Base-by-base conservation (phyloP, 2,329 filamentous ascomycete species). In the Stagonosporopsis chrysanthemi region DNA sequence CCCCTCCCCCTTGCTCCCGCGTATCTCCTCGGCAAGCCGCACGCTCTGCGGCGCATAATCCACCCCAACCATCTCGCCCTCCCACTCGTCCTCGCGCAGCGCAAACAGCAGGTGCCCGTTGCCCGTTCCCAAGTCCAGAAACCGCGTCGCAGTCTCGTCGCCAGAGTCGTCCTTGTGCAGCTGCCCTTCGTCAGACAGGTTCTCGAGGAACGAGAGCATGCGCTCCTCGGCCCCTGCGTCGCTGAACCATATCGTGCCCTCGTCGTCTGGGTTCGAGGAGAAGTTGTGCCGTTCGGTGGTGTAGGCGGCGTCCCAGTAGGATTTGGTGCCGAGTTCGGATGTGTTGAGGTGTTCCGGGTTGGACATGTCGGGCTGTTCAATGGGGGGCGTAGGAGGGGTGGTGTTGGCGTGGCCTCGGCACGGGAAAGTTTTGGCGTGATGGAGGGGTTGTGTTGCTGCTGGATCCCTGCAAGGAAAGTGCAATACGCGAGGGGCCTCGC, bases 171-270 rank as follows among this genome's bases (percentile, higher is more conserved):
- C 69, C 72, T 81, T 62, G 75, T 61, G 72, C 61, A 86, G 73
- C 26, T 81, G 78, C 1, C 76, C 76, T 14, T 80, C 76, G 3
- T 80, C 77, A 3, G 80, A 80, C 7, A 96, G 84, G 6, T 67
- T 60, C 14, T 77, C 75, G 6, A 83, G 77, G 74, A 89, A 92
- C 9, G 80, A 76, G 23, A 96, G 78, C 58, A 96, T 87, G 71
- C 93, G 93, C 61, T 88, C 83, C 71, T 97, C 91, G 60, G 95
- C 95, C 71, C 90, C 87, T 29, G 92, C 90, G 79, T 98, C 95
- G 75, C 92, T 90, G 83, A 99, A 99, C 95, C 95, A 99, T 68
- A 95, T 88, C 28, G 92, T 96, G 65, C 94, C 94, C 58, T 89
- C 89, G 80, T 97, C 91, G 54, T 84, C 78, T 9, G 90, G 86